A percentile compares a stretch with the other conserved stretches of the same genome.
Evolutionary conservation across 164 flowering plant species (phyloP).

Genomic region (grape (Vitis vinifera)): ASM3070453v1 NC_081805.1:3555501-3556000

Average conservation of each 20-base stretch:
- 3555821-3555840: no score
- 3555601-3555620: no score
- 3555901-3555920: no score
- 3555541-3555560: no score
- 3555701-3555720: background rate
- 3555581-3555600: no score
- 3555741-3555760: conserved; percentile 2
- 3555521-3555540: no score
- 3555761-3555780: background rate
- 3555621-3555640: background rate
- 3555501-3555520: background rate
- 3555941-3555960: background rate
- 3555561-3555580: no score
- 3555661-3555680: background rate
- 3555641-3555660: background rate
- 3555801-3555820: background rate
- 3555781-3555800: background rate
- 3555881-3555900: background rate
- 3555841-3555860: background rate
- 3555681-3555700: background rate
- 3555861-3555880: conserved; percentile 4
- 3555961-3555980: background rate
- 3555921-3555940: no score
- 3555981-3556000: conserved; percentile 12
- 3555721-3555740: background rate